A percentile compares a stretch with the other conserved stretches of the same genome.
These are phyloP conservation scores for Kurtzmaniella quercitrusa DNA, from an alignment of 1,139 yeast species.

Conservation along the genomic window DNA sequence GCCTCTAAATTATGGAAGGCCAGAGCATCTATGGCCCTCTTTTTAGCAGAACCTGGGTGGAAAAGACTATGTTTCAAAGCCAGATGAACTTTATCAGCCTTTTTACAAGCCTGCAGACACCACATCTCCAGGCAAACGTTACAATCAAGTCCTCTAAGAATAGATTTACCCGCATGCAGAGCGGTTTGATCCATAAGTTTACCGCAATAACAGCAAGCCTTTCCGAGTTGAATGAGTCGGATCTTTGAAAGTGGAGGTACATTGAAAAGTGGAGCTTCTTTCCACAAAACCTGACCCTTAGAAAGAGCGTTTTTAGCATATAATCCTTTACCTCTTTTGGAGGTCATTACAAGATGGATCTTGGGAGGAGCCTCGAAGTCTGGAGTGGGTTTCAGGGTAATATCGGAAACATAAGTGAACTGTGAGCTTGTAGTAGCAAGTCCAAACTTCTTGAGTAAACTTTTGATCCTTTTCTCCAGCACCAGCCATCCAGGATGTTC, in stretches of 20 bases:
- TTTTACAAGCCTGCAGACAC: constrained; percentile 68
- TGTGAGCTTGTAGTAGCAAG: constrained; percentile 32
- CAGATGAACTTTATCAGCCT: constrained; percentile 50
- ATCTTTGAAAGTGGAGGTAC: constrained; percentile 71
- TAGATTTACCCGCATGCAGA: constrained; percentile 18
- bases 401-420: constrained; percentile 49
- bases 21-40: constrained; percentile 35
- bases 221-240: constrained; percentile 58
- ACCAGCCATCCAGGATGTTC: constrained; percentile 61
- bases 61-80: constrained; percentile 51
- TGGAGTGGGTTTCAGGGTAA: constrained; percentile 52
- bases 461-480: constrained; percentile 54
- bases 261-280: constrained; percentile 58
- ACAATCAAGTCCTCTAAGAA: constrained; percentile 61
- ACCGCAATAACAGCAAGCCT: constrained; percentile 82
- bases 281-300: constrained; percentile 55
- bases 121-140: constrained; percentile 63
- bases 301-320: constrained; percentile 41
- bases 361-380: constrained; percentile 45
- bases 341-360: constrained; percentile 40
- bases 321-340: constrained; percentile 48
- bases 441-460: constrained; percentile 53
- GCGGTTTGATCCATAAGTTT: constrained; percentile 42
- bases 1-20: constrained; percentile 56
- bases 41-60: constrained; percentile 21